Percentiles rank a stretch among this genome's conserved stretches.
Conservation (phyloP, 306 rosid genomes). For the Oxytropis ochrocephala region DNA sequence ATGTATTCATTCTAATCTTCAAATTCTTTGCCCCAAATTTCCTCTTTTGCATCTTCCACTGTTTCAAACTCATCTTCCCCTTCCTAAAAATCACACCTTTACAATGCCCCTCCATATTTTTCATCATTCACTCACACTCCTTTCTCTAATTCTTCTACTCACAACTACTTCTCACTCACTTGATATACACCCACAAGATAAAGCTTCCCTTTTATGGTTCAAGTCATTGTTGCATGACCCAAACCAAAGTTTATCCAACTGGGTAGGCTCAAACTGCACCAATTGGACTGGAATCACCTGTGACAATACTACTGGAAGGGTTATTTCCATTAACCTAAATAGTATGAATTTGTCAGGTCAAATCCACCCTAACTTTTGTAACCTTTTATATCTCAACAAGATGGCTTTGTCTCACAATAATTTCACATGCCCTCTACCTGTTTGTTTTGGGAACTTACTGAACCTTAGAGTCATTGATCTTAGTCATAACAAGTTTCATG, state of each 20-base stretch:
- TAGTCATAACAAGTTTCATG: slow-evolving; percentile 59
- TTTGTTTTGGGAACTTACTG: slow-evolving; percentile 55
- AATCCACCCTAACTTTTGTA: slow-evolving; percentile 54
- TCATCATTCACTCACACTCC: slow-evolving; percentile 25
- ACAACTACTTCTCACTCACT: slow-evolving; percentile 36
- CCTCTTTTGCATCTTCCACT: slow-evolving; percentile 20
- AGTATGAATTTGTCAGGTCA: slow-evolving; percentile 73
- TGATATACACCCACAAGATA: slow-evolving; percentile 63
- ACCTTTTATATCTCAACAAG: slow-evolving; percentile 46
- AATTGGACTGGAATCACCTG: slow-evolving; percentile 77
- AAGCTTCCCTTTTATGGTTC: slow-evolving; percentile 45
- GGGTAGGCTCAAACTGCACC: slow-evolving; percentile 76
- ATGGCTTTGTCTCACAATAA: slow-evolving; percentile 60
- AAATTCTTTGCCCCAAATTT: neutral
- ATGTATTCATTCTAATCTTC: slow-evolving; percentile 9
- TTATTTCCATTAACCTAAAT: slow-evolving; percentile 55
- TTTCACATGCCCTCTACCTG: slow-evolving; percentile 55
- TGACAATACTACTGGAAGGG: slow-evolving; percentile 62
- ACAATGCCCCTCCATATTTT: slow-evolving; percentile 11
- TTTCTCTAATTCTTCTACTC: slow-evolving; percentile 33
- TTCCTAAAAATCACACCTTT: slow-evolving; percentile 21
- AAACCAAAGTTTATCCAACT: slow-evolving; percentile 52
- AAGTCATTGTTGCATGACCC: slow-evolving; percentile 57
- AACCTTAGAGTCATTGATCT: slow-evolving; percentile 54
- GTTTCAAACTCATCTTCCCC: slow-evolving; percentile 4